Evolutionary conservation across 2,329 filamentous ascomycete species (phyloP).

Genomic region (Phoma sp.): DNA sequence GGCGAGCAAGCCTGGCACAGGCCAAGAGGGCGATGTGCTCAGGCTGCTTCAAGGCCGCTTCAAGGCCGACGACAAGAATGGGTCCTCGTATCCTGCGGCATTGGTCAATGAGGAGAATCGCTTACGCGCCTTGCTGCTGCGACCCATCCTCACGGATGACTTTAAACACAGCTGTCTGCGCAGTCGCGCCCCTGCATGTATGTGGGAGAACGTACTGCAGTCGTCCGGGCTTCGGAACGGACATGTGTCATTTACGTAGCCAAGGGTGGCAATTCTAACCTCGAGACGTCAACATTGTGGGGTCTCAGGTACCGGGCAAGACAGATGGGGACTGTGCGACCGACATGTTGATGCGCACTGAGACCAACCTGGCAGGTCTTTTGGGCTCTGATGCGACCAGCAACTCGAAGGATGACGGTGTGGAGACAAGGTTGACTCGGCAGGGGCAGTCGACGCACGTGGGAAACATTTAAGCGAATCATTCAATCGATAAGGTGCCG

Average conservation of each 20-base stretch:
- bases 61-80: neutral
- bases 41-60: slow-evolving; percentile 5
- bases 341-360: slow-evolving; percentile 4
- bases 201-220: slow-evolving; percentile 5
- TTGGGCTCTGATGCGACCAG: slow-evolving; percentile 10
- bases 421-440: slow-evolving; percentile 13
- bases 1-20: slow-evolving; percentile 11
- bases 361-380: slow-evolving; percentile 14
- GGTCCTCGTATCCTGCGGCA: slow-evolving; percentile 5
- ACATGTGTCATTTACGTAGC: slow-evolving; percentile 12
- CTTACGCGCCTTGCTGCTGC: slow-evolving; percentile 14
- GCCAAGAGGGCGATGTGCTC: slow-evolving; percentile 17
- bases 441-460: slow-evolving; percentile 10
- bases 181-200: slow-evolving; percentile 11
- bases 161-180: neutral
- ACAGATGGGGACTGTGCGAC: slow-evolving; percentile 2
- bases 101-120: neutral
- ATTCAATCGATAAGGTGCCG: slow-evolving; percentile 14
- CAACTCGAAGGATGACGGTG: slow-evolving; percentile 9
- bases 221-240: slow-evolving; percentile 14
- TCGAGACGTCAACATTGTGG: slow-evolving; percentile 9
- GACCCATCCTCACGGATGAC: slow-evolving; percentile 10
- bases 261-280: neutral
- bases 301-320: slow-evolving; percentile 1
- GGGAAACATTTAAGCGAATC: slow-evolving; percentile 16